Base-by-base conservation (phyloP, 2,329 filamentous ascomycete genomes). In the Ustilaginoidea virens region DNA sequence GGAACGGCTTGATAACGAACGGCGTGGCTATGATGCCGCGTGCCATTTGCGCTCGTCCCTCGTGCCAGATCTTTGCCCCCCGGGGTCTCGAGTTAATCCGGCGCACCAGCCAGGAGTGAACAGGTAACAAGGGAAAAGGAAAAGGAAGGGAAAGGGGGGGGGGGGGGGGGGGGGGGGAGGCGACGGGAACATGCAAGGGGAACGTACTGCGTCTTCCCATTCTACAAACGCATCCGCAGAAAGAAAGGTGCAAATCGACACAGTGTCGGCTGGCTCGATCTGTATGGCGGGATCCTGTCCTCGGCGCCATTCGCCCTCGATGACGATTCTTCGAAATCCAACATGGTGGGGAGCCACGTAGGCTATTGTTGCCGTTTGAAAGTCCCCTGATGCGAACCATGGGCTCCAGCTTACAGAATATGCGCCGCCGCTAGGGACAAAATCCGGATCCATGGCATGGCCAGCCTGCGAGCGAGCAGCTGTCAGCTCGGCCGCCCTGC, bases 21-120 rank as follows among this genome's bases (percentile, higher is more conserved):
- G 68, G 67, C 0, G 66, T 69, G 1, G 61, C 59, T 5, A 73
- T 58, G 3, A 71, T 50, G 3, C 66, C 68, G n/a, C 66, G 59
- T 25, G 59, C 66, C 23, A 56, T 40, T n/a, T 48, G 52, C 1
- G 41, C 44, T 5, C 43, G 42, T 4, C 46, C 49, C 4, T 56
- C 46, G 0, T 48, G 44, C 55, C 58, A 64, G 11, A 68, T 39
- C 61, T 67, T 28, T 2, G 10, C 7, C 12, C 22, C n/a, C 22
- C 12, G 10, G 13, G 10, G 8, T n/a, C 7, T 24, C 11, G 22
- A n/a, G 10, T 10, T 13, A 7, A 12, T 7, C 22, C 22, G 22
- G 9, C 22, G 10, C 10, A 13, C 11, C 10, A 8, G 24, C 14
- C 13, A 17, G 22, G 14, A 24, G n/a, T 10, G 22, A 12, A 7